Percentiles rank a stretch among this genome's conserved stretches.
phyloP scores from a whole-genome alignment of 2,329 filamentous ascomycete species.

The Aspergillus aculeatus region DNA sequence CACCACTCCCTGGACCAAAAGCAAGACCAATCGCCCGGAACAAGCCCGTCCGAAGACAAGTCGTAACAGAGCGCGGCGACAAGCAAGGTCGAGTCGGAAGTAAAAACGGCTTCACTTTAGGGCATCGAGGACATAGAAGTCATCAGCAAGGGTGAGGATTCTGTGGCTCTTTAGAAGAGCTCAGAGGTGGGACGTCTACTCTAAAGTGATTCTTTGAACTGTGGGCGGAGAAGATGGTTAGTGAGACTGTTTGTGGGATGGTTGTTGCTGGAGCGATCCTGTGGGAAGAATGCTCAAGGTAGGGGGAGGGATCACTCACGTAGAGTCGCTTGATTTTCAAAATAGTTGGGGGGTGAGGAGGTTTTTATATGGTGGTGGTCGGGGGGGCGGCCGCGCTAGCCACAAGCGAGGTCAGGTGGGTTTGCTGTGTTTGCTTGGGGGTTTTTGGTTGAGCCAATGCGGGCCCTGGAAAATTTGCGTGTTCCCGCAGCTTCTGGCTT shows the following conservation, averaged over 20 bases:
- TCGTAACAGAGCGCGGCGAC: constrained; percentile 15
- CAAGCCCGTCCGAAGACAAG: constrained; percentile 26
- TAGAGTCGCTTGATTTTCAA: constrained; percentile 47
- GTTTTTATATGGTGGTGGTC: constrained; percentile 30
- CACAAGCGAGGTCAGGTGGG: constrained; percentile 28
- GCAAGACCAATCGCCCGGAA: constrained; percentile 35
- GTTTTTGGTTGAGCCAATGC: constrained; percentile 6
- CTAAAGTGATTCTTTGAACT: constrained; percentile 90
- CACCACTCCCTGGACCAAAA: constrained; percentile 76
- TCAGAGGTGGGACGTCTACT: constrained; percentile 90
- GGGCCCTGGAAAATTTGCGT: neutral
- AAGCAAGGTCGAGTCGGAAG: constrained; percentile 43
- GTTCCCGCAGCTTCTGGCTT: constrained; percentile 2
- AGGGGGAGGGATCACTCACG: constrained; percentile 34
- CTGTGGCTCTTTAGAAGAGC: constrained; percentile 90
- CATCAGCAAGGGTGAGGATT: constrained; percentile 93
- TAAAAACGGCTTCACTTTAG: constrained; percentile 76
- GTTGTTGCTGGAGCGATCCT: neutral
- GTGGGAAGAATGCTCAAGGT: constrained; percentile 16
- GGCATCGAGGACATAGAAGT: constrained; percentile 77
- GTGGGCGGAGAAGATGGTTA: constrained; percentile 23
- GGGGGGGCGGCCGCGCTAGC: constrained; percentile 17
- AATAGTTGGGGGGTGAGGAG: constrained; percentile 20
- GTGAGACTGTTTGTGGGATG: constrained; percentile 10
- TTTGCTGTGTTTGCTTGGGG: constrained; percentile 21